These are phyloP conservation scores for Gaeumannomyces tritici DNA, from an alignment of 2,329 filamentous ascomycete genomes.

Conservation along the genomic window DNA sequence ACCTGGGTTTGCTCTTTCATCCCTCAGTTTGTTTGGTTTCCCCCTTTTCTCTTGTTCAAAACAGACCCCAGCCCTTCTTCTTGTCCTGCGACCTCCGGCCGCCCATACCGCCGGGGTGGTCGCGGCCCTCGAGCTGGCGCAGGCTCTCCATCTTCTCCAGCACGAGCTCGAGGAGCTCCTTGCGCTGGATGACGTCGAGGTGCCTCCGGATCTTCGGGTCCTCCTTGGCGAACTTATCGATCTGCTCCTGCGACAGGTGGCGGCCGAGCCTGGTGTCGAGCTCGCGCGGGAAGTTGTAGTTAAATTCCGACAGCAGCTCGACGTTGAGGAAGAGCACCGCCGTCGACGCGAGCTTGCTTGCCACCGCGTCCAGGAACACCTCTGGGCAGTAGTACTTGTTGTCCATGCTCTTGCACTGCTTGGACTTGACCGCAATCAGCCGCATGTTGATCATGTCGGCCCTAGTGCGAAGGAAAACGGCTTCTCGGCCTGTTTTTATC, in stretches of 20 bases:
- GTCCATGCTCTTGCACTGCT: conserved; percentile 71
- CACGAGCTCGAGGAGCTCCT: conserved; percentile 87
- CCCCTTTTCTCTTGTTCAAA: conserved; percentile 19
- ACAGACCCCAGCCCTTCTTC: conserved; percentile 40
- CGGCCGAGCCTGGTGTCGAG: conserved; percentile 79
- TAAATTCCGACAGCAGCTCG: conserved; percentile 92
- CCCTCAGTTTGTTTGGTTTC: not conserved
- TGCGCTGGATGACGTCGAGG: conserved; percentile 82
- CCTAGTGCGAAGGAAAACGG: conserved; percentile 86
- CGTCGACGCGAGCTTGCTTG: conserved; percentile 87
- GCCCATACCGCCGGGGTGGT: conserved; percentile 34
- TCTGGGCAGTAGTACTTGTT: conserved; percentile 98
- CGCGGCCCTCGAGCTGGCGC: conserved; percentile 69
- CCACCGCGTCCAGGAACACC: conserved; percentile 94
- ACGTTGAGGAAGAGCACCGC: conserved; percentile 97
- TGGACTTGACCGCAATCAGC: conserved; percentile 76
- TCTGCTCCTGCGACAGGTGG: conserved; percentile 65
- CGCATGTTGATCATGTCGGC: conserved; percentile 87
- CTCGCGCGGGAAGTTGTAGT: conserved; percentile 93
- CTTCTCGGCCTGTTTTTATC: conserved; percentile 67
- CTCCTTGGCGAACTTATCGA: conserved; percentile 86
- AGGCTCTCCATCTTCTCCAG: conserved; percentile 93
- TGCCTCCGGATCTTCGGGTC: conserved; percentile 85
- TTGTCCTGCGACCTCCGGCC: conserved; percentile 14
- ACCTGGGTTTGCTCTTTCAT: not conserved